A percentile compares a stretch with the other conserved stretches of the same genome.
These are phyloP conservation scores for Penicillium odoratum DNA, from an alignment of 495 filamentous ascomycete species.

Conservation along the genomic window DNA sequence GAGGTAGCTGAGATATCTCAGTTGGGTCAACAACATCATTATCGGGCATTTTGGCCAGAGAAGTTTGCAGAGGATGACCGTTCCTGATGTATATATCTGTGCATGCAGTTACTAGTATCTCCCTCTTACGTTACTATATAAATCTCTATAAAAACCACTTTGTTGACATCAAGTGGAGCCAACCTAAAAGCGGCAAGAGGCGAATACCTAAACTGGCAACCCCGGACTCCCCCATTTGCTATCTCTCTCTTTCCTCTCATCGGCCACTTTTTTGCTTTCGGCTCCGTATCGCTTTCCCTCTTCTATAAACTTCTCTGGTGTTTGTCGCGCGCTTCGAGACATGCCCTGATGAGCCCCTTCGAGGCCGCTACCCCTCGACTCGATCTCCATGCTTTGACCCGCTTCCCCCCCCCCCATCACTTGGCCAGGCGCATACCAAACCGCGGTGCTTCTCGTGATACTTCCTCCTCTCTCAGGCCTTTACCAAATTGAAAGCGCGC, in stretches of 20 bases:
- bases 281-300: conserved; percentile 4
- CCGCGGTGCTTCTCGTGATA: conserved; percentile 4
- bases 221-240: conserved; percentile 16
- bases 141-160: neutral
- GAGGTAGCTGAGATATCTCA: conserved; percentile 68
- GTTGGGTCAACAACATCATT: conserved; percentile 66
- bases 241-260: conserved; percentile 12
- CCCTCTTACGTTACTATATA: neutral
- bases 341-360: conserved; percentile 20
- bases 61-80: conserved; percentile 62
- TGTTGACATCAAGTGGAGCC: neutral
- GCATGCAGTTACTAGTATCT: too few species aligned
- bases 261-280: conserved; percentile 2
- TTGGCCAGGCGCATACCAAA: conserved; percentile 12
- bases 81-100: conserved; percentile 31
- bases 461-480: neutral
- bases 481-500: conserved; percentile 5
- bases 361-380: conserved; percentile 13
- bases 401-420: conserved; percentile 10
- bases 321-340: conserved; percentile 8
- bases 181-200: conserved; percentile 16
- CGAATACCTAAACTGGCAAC: conserved; percentile 9
- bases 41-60: conserved; percentile 63
- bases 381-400: conserved; percentile 7
- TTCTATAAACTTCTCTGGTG: conserved; percentile 1